These are phyloP conservation scores for Solanum chaucha DNA, from an alignment of 257 asterid genomes.

Conservation along the genomic window DNA sequence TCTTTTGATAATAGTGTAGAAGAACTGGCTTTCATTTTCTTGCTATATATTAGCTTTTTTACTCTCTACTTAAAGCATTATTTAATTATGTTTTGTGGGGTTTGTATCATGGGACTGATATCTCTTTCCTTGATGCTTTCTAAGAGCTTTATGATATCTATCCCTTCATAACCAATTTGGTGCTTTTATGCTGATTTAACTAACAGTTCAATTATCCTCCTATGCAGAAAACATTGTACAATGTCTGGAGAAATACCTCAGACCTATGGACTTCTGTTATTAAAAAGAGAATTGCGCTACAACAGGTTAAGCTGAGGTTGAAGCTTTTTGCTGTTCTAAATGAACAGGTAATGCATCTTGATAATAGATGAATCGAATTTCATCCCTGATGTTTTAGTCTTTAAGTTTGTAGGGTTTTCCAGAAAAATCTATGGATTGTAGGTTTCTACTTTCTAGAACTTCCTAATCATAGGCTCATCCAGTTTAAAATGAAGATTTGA, in stretches of 20 bases:
- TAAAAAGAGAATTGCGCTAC: conserved; percentile 51
- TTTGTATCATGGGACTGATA: background rate
- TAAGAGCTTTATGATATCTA: background rate
- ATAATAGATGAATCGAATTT: background rate
- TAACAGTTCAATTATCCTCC: background rate
- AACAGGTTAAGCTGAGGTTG: conserved; percentile 51
- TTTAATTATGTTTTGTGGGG: background rate
- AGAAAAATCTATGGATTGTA: background rate
- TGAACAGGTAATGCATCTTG: conserved; percentile 42
- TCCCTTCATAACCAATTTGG: background rate
- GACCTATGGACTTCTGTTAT: conserved; percentile 41
- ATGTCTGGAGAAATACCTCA: conserved; percentile 42
- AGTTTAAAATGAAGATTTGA: background rate
- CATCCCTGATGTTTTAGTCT: background rate
- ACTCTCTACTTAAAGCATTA: background rate
- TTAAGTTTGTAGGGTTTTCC: background rate
- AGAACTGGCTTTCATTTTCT: background rate
- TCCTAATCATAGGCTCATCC: background rate
- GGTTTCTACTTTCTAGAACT: background rate
- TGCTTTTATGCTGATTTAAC: background rate
- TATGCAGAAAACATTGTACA: conserved; percentile 59
- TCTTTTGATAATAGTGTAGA: background rate
- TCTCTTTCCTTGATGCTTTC: background rate
- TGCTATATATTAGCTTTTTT: background rate
- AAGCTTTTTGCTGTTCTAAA: conserved; percentile 53